phyloP scores from a whole-genome alignment of 345 rosid species.

The Eucalyptus lansdowneana region DNA sequence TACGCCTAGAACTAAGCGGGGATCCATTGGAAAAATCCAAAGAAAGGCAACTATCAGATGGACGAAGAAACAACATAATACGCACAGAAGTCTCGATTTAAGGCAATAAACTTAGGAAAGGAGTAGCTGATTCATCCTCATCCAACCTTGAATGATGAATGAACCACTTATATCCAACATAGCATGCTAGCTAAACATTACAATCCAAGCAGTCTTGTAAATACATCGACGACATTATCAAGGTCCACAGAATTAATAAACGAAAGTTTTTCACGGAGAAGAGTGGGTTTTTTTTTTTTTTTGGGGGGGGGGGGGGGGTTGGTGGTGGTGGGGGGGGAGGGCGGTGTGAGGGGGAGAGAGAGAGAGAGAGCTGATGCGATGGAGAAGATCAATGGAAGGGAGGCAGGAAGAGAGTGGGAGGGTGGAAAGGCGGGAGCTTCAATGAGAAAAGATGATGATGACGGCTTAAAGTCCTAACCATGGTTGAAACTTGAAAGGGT shows the following conservation, averaged over 20 bases:
- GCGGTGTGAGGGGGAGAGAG: neutral
- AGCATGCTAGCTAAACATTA: neutral
- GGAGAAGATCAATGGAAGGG: neutral
- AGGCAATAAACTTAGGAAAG: neutral
- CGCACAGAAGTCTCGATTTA: neutral
- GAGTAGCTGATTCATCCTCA: neutral
- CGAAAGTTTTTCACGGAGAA: neutral
- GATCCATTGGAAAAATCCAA: neutral
- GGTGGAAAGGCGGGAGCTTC: neutral
- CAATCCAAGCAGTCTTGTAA: neutral
- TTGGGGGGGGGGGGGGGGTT: neutral
- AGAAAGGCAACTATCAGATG: neutral
- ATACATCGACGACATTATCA: neutral
- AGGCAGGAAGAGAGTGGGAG: neutral
- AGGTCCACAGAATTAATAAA: neutral
- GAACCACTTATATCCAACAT: neutral
- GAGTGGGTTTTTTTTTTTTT: too few species aligned
- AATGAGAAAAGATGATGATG: constrained; percentile 6
- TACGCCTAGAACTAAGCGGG: neutral
- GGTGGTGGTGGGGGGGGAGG: accelerated
- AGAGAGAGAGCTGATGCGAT: neutral
- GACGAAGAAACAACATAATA: neutral
- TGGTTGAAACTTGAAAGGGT: constrained; percentile 37
- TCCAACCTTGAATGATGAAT: neutral
- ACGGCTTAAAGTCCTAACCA: constrained; percentile 80